Evolutionary conservation across 805 yeast genomes (phyloP).

Genomic region (Wickerhamiella sergipiensis): DNA sequence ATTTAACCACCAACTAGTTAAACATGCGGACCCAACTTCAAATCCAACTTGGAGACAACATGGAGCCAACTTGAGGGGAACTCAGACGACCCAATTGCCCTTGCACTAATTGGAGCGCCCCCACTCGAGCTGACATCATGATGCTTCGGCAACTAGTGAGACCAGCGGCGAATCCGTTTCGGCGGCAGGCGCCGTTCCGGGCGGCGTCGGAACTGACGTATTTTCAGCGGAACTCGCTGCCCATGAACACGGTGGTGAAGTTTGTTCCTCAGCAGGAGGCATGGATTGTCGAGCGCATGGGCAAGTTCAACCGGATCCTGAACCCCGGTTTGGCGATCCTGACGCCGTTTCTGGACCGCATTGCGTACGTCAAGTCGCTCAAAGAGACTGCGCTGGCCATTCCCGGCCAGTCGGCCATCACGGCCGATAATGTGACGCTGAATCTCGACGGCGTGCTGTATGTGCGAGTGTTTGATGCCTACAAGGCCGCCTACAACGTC

Average conservation of each 20-base stretch:
- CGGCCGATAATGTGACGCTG: constrained; percentile 71
- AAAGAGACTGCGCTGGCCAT: constrained; percentile 80
- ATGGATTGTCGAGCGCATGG: constrained; percentile 87
- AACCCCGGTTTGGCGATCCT: constrained; percentile 68
- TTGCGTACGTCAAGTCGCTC: constrained; percentile 67
- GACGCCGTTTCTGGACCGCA: constrained; percentile 59
- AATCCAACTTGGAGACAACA: too few species aligned
- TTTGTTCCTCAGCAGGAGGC: constrained; percentile 88
- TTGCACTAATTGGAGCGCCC: not conserved
- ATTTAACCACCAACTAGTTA: too few species aligned
- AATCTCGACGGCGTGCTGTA: constrained; percentile 78
- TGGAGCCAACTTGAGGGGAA: too few species aligned
- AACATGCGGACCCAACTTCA: too few species aligned
- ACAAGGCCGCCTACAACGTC: constrained; percentile 76
- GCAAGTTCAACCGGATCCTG: constrained; percentile 55
- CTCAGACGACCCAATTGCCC: too few species aligned
- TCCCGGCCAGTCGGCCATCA: constrained; percentile 73
- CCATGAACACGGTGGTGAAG: constrained; percentile 60
- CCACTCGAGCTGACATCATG: not conserved
- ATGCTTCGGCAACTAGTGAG: not conserved
- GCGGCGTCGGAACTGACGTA: constrained; percentile 28
- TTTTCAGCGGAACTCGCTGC: constrained; percentile 50
- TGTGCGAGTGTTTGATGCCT: constrained; percentile 65
- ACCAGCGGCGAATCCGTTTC: not conserved
- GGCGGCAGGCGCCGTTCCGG: not conserved